phyloP scores from a whole-genome alignment of 1,284 basidiomycete genomes.

The Agroathelia rolfsii region DNA sequence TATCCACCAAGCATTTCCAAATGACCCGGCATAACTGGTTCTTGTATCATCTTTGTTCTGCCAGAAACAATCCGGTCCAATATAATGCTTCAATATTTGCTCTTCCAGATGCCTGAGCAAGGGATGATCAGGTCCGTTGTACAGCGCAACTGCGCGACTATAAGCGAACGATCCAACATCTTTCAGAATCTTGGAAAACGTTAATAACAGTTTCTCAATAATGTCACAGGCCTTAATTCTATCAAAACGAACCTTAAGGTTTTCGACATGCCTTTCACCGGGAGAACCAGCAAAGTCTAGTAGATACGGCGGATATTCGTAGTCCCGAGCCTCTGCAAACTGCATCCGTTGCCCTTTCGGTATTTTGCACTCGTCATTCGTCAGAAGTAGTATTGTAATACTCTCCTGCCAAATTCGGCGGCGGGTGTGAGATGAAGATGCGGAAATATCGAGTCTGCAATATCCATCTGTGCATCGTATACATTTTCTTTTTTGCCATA shows the following conservation, averaged over 20 bases:
- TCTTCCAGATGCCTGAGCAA: constrained; percentile 37
- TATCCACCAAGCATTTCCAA: constrained; percentile 71
- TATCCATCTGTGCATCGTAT: constrained; percentile 4
- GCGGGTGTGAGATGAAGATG: constrained; percentile 53
- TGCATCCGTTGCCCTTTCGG: constrained; percentile 48
- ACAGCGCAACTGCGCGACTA: constrained; percentile 34
- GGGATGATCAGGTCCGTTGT: constrained; percentile 36
- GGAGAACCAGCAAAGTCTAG: constrained; percentile 59
- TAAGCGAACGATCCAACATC: constrained; percentile 51
- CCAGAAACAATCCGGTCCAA: constrained; percentile 69
- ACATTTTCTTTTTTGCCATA: too few species aligned
- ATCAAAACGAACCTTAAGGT: constrained; percentile 51
- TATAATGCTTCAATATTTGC: constrained; percentile 42
- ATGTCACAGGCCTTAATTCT: not conserved
- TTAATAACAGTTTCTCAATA: constrained; percentile 1
- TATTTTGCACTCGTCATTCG: constrained; percentile 50
- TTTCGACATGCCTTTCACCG: constrained; percentile 71
- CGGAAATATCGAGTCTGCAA: constrained; percentile 49
- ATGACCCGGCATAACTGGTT: too few species aligned
- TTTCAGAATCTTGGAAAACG: constrained; percentile 44
- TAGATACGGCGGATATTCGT: constrained; percentile 65
- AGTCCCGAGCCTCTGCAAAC: constrained; percentile 48
- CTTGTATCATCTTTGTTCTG: constrained; percentile 36
- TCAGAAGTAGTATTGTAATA: constrained; percentile 59
- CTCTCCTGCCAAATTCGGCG: constrained; percentile 82